Evolutionary conservation across 805 yeast species (phyloP).

Genomic region (Candida ulmi): DNA sequence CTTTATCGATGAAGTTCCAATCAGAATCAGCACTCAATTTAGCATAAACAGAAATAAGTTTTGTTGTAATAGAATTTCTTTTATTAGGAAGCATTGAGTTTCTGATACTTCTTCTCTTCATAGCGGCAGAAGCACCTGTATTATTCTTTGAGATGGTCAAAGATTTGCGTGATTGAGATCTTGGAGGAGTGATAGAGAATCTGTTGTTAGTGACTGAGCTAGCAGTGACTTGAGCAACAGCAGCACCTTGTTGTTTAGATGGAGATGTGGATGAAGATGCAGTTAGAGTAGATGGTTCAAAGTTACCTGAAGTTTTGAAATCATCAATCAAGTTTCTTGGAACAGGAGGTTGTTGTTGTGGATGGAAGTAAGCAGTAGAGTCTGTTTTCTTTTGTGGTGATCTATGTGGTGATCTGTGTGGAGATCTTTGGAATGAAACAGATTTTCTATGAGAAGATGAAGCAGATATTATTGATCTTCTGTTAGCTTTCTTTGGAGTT

Average conservation of each 20-base stretch:
- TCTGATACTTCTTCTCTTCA: conserved; percentile 27
- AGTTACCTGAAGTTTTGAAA: neutral
- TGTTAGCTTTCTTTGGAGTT: conserved; percentile 31
- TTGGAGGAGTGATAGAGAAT: conserved; percentile 2
- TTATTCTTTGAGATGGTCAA: conserved; percentile 11
- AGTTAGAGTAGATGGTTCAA: too few relatives aligned
- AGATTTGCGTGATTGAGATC: conserved; percentile 2
- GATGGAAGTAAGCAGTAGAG: conserved; percentile 5
- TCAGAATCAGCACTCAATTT: conserved; percentile 55
- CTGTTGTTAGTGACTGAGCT: conserved; percentile 2
- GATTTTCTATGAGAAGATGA: conserved; percentile 45
- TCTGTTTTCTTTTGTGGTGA: conserved; percentile 19
- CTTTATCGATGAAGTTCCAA: conserved; percentile 66
- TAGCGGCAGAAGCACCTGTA: conserved; percentile 3
- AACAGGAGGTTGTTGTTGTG: conserved; percentile 17
- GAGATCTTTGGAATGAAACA: conserved; percentile 35
- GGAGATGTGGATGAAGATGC: neutral
- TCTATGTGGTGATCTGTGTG: conserved; percentile 4
- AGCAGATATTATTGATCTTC: conserved; percentile 37
- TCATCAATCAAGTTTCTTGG: conserved; percentile 15
- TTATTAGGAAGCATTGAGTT: conserved; percentile 38
- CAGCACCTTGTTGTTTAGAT: neutral
- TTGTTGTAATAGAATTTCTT: conserved; percentile 69
- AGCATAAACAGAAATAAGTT: conserved; percentile 67
- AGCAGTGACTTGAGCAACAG: conserved; percentile 4